Evolutionary conservation across 352 stramenopile species (phyloP).

Genomic region (Phytophthora tubulina): DNA sequence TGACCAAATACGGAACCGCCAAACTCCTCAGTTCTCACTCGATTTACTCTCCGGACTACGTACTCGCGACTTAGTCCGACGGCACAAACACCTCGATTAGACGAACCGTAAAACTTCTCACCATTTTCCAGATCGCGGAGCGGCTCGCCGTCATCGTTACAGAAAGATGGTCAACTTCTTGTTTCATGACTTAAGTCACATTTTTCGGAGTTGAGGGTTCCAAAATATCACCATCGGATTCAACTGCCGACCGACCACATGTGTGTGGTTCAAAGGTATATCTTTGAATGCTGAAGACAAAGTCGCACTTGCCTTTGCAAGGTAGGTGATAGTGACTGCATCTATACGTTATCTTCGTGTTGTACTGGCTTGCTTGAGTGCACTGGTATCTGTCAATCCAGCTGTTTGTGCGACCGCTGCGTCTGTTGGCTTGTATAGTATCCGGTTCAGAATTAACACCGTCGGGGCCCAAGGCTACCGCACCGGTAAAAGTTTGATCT

Average conservation of each 20-base stretch:
- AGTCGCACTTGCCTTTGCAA: constrained; percentile 4
- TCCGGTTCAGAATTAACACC: no score
- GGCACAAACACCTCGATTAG: background rate
- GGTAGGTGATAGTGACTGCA: constrained; percentile 1
- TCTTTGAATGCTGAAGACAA: background rate
- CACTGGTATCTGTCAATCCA: constrained; percentile 1
- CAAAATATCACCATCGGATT: background rate
- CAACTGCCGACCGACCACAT: constrained; percentile 1
- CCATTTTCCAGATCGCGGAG: background rate
- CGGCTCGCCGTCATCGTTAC: background rate
- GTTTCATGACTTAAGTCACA: background rate
- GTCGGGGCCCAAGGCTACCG: no score
- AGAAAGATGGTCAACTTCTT: constrained; percentile 2
- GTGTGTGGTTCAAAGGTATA: constrained; percentile 16
- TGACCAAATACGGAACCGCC: constrained; percentile 1
- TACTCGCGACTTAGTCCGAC: background rate
- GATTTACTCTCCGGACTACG: background rate
- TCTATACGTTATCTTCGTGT: background rate
- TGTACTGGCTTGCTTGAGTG: background rate
- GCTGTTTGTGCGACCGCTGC: no score
- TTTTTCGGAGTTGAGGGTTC: background rate
- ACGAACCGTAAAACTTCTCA: background rate
- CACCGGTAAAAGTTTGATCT: no score
- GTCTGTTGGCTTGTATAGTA: no score
- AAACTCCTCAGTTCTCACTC: constrained; percentile 3